phyloP scores from a whole-genome alignment of 2,329 filamentous ascomycete species.

The Xylariaceae sp. region DNA sequence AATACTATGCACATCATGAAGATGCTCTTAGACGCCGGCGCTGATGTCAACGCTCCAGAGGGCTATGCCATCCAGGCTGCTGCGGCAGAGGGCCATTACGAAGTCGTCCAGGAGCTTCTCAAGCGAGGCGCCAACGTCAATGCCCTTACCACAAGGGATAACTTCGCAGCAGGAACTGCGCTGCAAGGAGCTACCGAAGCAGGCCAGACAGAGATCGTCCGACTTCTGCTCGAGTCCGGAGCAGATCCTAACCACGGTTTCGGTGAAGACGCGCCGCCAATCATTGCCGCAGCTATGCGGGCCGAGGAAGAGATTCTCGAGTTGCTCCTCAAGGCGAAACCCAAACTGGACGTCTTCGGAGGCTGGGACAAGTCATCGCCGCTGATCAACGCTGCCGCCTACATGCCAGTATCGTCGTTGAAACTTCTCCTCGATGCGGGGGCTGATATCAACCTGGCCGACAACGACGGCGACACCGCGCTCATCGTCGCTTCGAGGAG shows the following conservation, averaged over 20 bases:
- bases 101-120: conserved; percentile 46
- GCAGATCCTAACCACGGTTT: conserved; percentile 49
- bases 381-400: conserved; percentile 47
- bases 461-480: conserved; percentile 47
- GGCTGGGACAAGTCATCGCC: conserved; percentile 45
- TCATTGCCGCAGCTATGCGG: conserved; percentile 46
- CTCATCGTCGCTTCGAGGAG: conserved; percentile 46
- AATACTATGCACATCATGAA: conserved; percentile 43
- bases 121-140: conserved; percentile 46
- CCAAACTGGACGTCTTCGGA: conserved; percentile 46
- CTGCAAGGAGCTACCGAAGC: conserved; percentile 49
- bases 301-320: conserved; percentile 47
- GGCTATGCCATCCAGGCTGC: conserved; percentile 50
- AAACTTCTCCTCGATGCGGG: conserved; percentile 45
- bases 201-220: conserved; percentile 45
- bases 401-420: conserved; percentile 43
- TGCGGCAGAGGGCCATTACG: conserved; percentile 44
- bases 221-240: conserved; percentile 45
- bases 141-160: conserved; percentile 38
- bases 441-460: conserved; percentile 47
- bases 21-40: conserved; percentile 44
- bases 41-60: conserved; percentile 44
- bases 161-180: conserved; percentile 46
- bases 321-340: conserved; percentile 44
- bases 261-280: conserved; percentile 44